These are phyloP conservation scores for Hanseniaspora gamundiae DNA, from an alignment of 1,139 yeast species.

Conservation along the genomic window DNA sequence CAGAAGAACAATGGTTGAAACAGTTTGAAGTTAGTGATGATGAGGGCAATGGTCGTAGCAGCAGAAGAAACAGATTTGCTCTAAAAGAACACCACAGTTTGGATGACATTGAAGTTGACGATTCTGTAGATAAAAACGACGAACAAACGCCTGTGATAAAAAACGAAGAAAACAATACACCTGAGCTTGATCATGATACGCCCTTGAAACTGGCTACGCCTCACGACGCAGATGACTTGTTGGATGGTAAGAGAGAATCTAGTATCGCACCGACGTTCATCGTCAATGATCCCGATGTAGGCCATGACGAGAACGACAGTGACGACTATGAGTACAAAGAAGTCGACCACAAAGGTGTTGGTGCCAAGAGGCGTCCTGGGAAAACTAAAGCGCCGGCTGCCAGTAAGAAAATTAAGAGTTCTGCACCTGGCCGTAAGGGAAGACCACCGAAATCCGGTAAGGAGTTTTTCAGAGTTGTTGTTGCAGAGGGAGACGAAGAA, in stretches of 20 bases:
- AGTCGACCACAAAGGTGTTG: background rate
- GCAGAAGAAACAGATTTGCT: background rate
- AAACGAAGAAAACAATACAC: too few relatives aligned
- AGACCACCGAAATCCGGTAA: slow-evolving; percentile 18
- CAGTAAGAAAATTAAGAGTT: background rate
- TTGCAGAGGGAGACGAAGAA: slow-evolving; percentile 32
- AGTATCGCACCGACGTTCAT: background rate
- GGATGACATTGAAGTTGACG: background rate
- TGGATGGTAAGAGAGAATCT: background rate
- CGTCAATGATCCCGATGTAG: background rate
- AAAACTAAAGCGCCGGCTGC: background rate
- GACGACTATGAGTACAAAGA: background rate
- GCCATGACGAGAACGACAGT: background rate
- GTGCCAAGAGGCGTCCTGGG: background rate
- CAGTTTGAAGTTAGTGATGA: slow-evolving; percentile 37
- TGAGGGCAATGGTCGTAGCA: slow-evolving; percentile 12
- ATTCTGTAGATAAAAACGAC: background rate
- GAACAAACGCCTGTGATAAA: too few relatives aligned
- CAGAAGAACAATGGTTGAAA: slow-evolving; percentile 70
- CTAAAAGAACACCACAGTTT: too few relatives aligned
- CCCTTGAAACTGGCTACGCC: too few relatives aligned
- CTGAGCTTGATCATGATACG: too few relatives aligned
- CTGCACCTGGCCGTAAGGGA: background rate
- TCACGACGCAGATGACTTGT: too few relatives aligned
- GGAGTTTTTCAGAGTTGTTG: slow-evolving; percentile 30